phyloP scores from a whole-genome alignment of 176 grass and related monocot genomes.

The Zea luxurians region DNA sequence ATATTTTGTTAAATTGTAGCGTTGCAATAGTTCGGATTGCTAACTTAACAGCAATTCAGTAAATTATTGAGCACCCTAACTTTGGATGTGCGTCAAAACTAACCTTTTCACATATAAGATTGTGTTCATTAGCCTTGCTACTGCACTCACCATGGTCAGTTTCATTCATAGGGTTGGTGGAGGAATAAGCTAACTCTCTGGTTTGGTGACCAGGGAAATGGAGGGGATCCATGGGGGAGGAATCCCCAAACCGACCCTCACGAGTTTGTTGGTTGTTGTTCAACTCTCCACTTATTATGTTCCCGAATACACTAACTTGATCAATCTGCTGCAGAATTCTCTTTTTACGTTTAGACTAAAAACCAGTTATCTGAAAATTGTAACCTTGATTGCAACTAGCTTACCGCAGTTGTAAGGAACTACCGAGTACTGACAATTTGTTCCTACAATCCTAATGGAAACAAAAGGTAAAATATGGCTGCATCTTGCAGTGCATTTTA shows the following conservation, averaged over 20 bases:
- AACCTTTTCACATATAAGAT: not conserved
- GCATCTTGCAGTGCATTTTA: not conserved
- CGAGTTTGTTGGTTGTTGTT: not conserved
- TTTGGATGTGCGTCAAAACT: not conserved
- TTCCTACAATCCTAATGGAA: not conserved
- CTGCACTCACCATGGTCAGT: not conserved
- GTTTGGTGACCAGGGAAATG: too few relatives aligned
- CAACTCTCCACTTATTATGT: not conserved
- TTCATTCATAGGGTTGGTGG: not conserved
- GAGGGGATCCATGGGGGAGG: not conserved
- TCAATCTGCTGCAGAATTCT: not conserved
- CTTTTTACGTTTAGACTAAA: not conserved
- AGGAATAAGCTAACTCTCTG: not conserved
- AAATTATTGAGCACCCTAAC: not conserved
- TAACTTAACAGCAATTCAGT: not conserved
- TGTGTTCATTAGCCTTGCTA: not conserved
- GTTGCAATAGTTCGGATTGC: not conserved
- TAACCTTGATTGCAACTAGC: not conserved
- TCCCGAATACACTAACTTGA: not conserved
- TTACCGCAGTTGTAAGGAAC: not conserved
- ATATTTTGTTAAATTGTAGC: conserved; percentile 5
- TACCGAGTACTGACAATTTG: not conserved
- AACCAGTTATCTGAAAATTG: not conserved
- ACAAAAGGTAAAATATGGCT: not conserved
- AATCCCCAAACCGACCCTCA: too few relatives aligned